Percentiles rank a stretch among this genome's conserved stretches.
Conservation (phyloP, 2,329 filamentous ascomycete genomes). For the Parastagonospora avenae region DNA sequence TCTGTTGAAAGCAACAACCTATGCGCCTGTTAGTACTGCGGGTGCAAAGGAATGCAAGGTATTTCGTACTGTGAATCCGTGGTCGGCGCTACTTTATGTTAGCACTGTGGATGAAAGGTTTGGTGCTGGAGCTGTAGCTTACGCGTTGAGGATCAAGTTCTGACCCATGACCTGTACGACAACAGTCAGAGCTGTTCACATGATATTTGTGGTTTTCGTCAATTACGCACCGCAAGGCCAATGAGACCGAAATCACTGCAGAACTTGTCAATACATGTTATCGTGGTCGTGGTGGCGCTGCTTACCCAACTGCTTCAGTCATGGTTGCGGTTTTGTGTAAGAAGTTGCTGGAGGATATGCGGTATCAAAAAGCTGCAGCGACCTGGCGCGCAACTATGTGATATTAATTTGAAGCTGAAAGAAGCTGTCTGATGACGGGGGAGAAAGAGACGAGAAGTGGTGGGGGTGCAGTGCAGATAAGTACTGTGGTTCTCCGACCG, state of each 20-base stretch:
- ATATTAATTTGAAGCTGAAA: constrained; percentile 26
- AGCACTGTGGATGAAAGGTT: constrained; percentile 26
- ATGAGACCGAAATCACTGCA: constrained; percentile 58
- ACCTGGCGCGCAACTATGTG: constrained; percentile 34
- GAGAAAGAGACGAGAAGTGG: constrained; percentile 22
- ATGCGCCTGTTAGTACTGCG: constrained; percentile 19
- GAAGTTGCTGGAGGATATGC: constrained; percentile 9
- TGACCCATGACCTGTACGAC: constrained; percentile 53
- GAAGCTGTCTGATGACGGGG: constrained; percentile 22
- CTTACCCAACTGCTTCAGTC: constrained; percentile 41
- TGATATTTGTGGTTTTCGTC: neutral
- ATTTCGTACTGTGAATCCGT: constrained; percentile 74
- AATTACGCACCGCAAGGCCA: constrained; percentile 52
- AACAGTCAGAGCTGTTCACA: constrained; percentile 22
- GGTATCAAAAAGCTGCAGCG: constrained; percentile 39
- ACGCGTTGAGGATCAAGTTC: constrained; percentile 62
- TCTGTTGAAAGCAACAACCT: constrained; percentile 93
- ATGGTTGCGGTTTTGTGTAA: constrained; percentile 30
- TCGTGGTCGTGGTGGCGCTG: neutral
- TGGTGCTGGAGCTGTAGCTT: constrained; percentile 30
- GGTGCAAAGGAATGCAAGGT: constrained; percentile 1
- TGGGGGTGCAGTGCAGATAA: constrained; percentile 40
- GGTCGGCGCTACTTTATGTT: constrained; percentile 51
- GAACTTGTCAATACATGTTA: neutral
- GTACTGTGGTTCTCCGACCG: constrained; percentile 36